Base-by-base conservation (phyloP, 2,329 filamentous ascomycete species). In the Pestalotiopsis sp. region DNA sequence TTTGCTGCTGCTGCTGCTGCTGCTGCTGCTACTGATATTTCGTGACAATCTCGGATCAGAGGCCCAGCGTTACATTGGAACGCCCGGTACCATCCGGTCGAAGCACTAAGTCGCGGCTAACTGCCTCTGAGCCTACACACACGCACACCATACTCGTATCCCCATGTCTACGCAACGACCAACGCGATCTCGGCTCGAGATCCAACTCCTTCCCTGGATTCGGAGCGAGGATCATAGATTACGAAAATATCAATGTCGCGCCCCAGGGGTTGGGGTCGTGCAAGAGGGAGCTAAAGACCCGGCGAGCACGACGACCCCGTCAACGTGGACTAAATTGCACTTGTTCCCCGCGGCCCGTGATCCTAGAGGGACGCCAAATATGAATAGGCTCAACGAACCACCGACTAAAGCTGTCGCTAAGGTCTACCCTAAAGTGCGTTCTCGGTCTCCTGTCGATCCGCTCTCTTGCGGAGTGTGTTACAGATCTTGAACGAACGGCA, bases 351-450 rank as follows among this genome's bases (percentile, higher is more conserved):
- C 58, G 58, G 58, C 58, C 58, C 58, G 58, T 39, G 58, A 35
- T 39, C 30, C 58, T 61, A 61, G 58, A 61, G 58, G 20, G 26
- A 39, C 58, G 58, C 58, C 58, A 61, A 61, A 61, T 17, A 39
- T 39, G 35, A 39, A 61, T 35, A 61, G 58, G 14, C 58, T 61
- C 30, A 39, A 61, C 58, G 26, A 40, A 61, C 17, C 26, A 35
- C 58, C 30, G 20, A 7, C 58, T 61, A 13, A 17, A 22, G 35
- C 17, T 17, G 6, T 61, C 24, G 58, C 58, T 58, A 52, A 52
- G 17, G 44, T 20, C 17, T n/a, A n/a, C n/a, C n/a, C n/a, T 3
- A n/a, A 52, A 20, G 17, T 52, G 44, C 44, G 17, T 14, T 52
- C 17, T 20, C 17, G 44, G 44, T 52, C 44, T 52, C 44, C 44